Evolutionary conservation across 2,329 filamentous ascomycete genomes (phyloP).

Genomic region (Trichoderma gracile): DNA sequence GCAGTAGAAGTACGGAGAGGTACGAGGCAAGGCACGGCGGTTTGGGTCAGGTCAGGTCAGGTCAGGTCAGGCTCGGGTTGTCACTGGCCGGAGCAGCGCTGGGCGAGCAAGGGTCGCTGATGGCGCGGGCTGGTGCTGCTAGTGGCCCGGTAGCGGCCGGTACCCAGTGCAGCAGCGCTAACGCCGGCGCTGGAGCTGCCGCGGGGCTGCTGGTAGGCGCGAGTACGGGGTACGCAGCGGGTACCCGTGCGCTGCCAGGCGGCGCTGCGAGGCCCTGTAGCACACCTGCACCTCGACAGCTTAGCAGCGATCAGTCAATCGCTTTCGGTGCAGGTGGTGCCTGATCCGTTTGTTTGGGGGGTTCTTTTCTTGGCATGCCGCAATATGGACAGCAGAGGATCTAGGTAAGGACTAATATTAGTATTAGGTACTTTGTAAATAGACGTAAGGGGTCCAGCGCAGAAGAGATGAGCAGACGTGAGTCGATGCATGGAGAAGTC

Average conservation of each 20-base stretch:
- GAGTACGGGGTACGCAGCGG: constrained; percentile 13
- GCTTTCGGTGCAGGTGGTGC: background rate
- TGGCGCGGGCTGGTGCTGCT: background rate
- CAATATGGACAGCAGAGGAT: background rate
- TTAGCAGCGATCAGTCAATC: no score
- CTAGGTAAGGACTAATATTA: no score
- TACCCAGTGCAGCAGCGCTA: background rate
- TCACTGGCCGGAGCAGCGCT: background rate
- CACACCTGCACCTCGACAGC: background rate
- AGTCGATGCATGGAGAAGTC: background rate
- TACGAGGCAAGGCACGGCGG: background rate
- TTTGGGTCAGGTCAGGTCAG: background rate
- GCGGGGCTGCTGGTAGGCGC: background rate
- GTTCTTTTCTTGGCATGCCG: background rate
- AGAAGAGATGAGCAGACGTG: background rate
- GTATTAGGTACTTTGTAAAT: background rate
- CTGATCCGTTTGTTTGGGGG: background rate
- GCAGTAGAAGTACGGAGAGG: background rate
- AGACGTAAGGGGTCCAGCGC: background rate
- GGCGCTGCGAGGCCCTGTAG: background rate
- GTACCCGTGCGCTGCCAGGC: background rate
- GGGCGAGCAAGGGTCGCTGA: background rate
- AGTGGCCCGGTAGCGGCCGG: background rate
- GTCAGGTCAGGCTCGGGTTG: background rate
- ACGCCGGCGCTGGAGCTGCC: background rate